Conservation (phyloP, 2,329 filamentous ascomycete genomes). For the Ophiostoma piceae region DNA sequence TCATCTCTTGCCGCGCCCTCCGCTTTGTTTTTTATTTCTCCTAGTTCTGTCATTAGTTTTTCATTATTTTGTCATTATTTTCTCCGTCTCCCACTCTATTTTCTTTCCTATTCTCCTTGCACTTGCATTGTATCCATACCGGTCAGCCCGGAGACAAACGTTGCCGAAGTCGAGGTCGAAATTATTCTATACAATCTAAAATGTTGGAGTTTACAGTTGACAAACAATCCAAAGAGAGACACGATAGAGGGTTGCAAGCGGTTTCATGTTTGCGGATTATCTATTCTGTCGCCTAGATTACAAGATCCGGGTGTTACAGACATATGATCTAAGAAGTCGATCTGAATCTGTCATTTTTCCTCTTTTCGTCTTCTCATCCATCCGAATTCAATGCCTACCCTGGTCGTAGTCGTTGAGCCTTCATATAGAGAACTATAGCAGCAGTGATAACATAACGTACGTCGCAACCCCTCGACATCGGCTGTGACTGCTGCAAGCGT, state of each 20-base stretch:
- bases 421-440: too few species aligned
- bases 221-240: too few species aligned
- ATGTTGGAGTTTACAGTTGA: not conserved
- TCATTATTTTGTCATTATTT: too few species aligned
- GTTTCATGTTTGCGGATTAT: not conserved
- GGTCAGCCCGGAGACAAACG: not conserved
- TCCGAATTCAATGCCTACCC: not conserved
- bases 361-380: not conserved
- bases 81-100: not conserved
- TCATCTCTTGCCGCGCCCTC: not conserved
- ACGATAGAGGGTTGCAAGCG: not conserved
- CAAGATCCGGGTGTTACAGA: not conserved
- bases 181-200: not conserved
- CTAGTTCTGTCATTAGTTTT: too few species aligned
- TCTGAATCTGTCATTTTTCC: not conserved
- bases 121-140: constrained; percentile 6
- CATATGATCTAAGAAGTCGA: not conserved
- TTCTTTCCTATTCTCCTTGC: not conserved
- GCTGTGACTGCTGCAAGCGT: too few species aligned
- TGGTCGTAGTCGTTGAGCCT: too few species aligned
- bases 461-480: too few species aligned
- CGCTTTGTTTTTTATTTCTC: not conserved
- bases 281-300: not conserved
- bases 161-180: not conserved
- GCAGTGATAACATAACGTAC: too few species aligned